Percentiles rank a stretch among this genome's conserved stretches.
These are phyloP conservation scores for Urostyla sp. DNA, from an alignment of 73 alveolate genomes.

Conservation along the genomic window DNA sequence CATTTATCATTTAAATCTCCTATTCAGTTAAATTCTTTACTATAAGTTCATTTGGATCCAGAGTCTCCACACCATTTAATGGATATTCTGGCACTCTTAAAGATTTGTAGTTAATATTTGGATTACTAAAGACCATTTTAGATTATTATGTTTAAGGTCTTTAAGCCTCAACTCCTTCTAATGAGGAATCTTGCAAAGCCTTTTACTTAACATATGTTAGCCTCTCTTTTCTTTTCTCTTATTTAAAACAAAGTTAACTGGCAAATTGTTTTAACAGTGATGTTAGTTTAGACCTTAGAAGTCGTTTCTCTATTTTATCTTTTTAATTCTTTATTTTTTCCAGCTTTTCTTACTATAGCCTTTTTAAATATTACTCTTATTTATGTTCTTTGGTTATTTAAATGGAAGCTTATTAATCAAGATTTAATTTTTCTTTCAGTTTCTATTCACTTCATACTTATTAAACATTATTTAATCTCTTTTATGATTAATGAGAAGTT, in stretches of 20 bases:
- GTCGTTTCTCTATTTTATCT: constrained; percentile 15
- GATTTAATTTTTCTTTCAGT: background rate
- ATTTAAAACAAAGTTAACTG: constrained; percentile 7
- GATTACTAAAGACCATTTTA: constrained; percentile 44
- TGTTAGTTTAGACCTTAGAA: constrained; percentile 25
- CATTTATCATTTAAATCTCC: constrained; percentile 35
- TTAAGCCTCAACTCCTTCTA: constrained; percentile 13
- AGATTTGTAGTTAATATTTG: constrained; percentile 7
- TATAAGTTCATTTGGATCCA: constrained; percentile 35
- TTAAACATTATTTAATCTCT: background rate
- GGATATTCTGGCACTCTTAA: constrained; percentile 31
- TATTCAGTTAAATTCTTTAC: background rate
- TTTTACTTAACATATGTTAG: constrained; percentile 9
- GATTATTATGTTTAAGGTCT: constrained; percentile 16
- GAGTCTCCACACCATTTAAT: background rate
- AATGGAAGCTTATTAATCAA: background rate
- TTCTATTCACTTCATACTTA: background rate
- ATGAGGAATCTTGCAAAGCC: constrained; percentile 1
- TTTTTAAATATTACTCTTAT: constrained; percentile 8
- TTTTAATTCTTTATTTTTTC: background rate
- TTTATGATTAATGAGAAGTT: background rate
- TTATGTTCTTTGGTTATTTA: no score
- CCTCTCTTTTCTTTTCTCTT: constrained; percentile 10
- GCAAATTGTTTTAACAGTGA: background rate
- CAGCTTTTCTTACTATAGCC: background rate